These are phyloP conservation scores for Ceratopteris richardii DNA, from an alignment of 75 land plant species.

Conservation along the genomic window DNA sequence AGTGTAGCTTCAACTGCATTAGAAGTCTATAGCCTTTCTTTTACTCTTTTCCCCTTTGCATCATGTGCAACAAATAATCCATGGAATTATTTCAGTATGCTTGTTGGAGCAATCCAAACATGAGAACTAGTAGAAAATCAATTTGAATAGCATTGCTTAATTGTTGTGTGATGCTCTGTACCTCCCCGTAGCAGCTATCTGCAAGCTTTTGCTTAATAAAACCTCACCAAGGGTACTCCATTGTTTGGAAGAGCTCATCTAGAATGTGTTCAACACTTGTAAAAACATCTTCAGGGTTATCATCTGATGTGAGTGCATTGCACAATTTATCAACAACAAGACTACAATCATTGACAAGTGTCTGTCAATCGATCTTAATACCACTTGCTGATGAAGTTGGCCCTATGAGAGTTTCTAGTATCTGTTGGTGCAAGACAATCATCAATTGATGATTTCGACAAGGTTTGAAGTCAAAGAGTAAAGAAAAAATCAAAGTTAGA, in stretches of 20 bases:
- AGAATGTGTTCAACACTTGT: constrained; percentile 42
- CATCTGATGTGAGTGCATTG: constrained; percentile 13
- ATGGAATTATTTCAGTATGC: too few relatives aligned
- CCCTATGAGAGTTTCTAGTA: constrained; percentile 46
- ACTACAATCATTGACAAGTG: constrained; percentile 5
- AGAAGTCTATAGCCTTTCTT: too few relatives aligned
- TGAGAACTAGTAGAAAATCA: too few relatives aligned
- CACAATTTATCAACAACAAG: too few relatives aligned
- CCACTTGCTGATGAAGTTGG: constrained; percentile 84
- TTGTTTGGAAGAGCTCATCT: constrained; percentile 68
- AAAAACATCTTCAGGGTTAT: constrained; percentile 46
- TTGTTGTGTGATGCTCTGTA: constrained; percentile 51
- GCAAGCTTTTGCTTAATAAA: constrained; percentile 66
- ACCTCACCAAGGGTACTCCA: constrained; percentile 87
- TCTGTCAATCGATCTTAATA: constrained; percentile 45
- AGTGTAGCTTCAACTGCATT: too few relatives aligned
- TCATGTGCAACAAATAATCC: too few relatives aligned
- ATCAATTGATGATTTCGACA: too few relatives aligned
- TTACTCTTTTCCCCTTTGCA: too few relatives aligned
- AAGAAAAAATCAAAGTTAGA: too few relatives aligned
- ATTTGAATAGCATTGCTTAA: constrained; percentile 51
- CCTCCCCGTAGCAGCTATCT: constrained; percentile 49
- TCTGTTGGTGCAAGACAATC: too few relatives aligned
- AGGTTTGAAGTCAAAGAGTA: too few relatives aligned
- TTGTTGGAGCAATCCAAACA: too few relatives aligned